Base-by-base conservation (phyloP, 768 basidiomycete genomes). In the Leccinum fibrillosum region DNA sequence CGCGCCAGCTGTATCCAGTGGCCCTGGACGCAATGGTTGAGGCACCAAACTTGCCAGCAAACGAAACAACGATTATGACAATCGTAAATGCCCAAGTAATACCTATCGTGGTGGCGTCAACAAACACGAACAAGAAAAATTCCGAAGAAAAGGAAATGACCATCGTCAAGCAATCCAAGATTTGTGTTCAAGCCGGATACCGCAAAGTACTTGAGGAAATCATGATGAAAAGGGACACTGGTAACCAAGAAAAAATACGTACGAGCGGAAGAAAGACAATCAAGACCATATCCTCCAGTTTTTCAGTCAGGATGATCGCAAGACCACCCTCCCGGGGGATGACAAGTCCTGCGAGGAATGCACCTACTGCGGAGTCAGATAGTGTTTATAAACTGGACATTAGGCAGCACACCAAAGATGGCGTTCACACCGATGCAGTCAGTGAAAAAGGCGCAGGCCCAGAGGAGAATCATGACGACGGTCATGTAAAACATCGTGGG, bases 401-500 rank as follows among this genome's bases (percentile, higher is more conserved):
- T 6, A 32, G 25, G 44, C 5, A 35, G 57, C 74, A 25, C 53
- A 82, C 94, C 94, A 67, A 96, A 96, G 61, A 95, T 93, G 34
- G 93, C 88, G 67, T 93, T 89, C 2, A 93, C 90, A 25, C 94
- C 96, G 64, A 98, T 94, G 54, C 90, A 78, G 65, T 96, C 94
- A 1, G 94, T 97, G 69, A 98, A 88, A 74, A 96, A 98, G 0
- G 94, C 91, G 6, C 86, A 90, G 0, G 83, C 86, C 73, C 98
- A 95, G 12, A 94, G 76, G 7, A 92, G 72, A 15, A 96, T 73
- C 56, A 96, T 87, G 17, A 86, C 87, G 1, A 84, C 71, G 0
- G 92, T 92, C 91, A 97, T 95, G 74, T 94, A 94, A 62, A 88
- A 83, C 62, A 92, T 86, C 0, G 91, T 87, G 0, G 95, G 95